Evolutionary conservation across 2,329 filamentous ascomycete genomes (phyloP).

Genomic region (Paramyrothecium roridum): DNA sequence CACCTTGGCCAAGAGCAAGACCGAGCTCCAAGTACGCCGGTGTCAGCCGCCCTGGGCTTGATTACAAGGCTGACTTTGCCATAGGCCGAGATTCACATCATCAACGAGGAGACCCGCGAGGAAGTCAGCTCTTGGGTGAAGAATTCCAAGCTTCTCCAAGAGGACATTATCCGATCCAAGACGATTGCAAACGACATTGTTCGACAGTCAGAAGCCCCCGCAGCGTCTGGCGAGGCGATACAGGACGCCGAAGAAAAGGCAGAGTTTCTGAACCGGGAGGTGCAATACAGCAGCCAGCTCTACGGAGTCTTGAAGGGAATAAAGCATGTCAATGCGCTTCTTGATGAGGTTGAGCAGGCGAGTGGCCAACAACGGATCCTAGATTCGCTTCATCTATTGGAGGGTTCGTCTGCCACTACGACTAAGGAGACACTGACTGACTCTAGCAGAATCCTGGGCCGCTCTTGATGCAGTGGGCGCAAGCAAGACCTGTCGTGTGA

Average conservation of each 20-base stretch:
- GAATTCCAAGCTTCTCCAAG: slow-evolving; percentile 79
- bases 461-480: slow-evolving; percentile 58
- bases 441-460: slow-evolving; percentile 48
- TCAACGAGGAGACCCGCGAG: slow-evolving; percentile 73
- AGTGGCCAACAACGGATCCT: slow-evolving; percentile 52
- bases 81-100: slow-evolving; percentile 63
- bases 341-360: slow-evolving; percentile 58
- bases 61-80: slow-evolving; percentile 3
- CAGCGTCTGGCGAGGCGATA: slow-evolving; percentile 49
- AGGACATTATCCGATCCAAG: slow-evolving; percentile 79
- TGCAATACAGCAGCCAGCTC: slow-evolving; percentile 57
- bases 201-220: slow-evolving; percentile 66
- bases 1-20: slow-evolving; percentile 31
- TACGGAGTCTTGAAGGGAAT: slow-evolving; percentile 47
- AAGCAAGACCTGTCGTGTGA: slow-evolving; percentile 58
- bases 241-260: slow-evolving; percentile 51
- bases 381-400: slow-evolving; percentile 54
- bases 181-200: slow-evolving; percentile 79
- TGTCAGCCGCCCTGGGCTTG: background rate
- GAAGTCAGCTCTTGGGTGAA: slow-evolving; percentile 84
- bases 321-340: slow-evolving; percentile 55
- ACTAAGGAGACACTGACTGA: slow-evolving; percentile 11
- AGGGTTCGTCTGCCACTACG: slow-evolving; percentile 32
- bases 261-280: slow-evolving; percentile 55
- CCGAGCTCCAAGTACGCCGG: slow-evolving; percentile 33